A percentile compares a stretch with the other conserved stretches of the same genome.
These are phyloP conservation scores for Yarrowia sp. DNA, from an alignment of 805 yeast species.

Conservation along the genomic window DNA sequence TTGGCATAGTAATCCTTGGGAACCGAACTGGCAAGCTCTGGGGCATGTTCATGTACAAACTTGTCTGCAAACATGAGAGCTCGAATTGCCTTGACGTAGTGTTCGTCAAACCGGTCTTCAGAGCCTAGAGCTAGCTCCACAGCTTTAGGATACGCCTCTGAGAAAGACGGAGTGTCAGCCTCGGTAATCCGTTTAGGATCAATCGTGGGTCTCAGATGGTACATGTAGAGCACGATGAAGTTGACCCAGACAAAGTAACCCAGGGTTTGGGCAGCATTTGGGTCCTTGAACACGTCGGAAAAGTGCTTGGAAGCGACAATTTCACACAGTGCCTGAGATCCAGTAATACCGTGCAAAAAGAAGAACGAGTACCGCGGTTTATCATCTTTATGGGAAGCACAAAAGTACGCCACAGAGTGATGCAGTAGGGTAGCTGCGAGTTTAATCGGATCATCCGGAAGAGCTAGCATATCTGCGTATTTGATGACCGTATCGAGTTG, in stretches of 20 bases:
- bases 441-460: slow-evolving; percentile 42
- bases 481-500: slow-evolving; percentile 40
- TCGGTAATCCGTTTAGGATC: slow-evolving; percentile 38
- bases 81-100: slow-evolving; percentile 44
- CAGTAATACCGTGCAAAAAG: slow-evolving; percentile 47
- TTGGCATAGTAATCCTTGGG: slow-evolving; percentile 42
- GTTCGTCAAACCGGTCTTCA: slow-evolving; percentile 41
- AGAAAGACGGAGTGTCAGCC: slow-evolving; percentile 35
- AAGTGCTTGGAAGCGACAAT: slow-evolving; percentile 40
- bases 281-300: slow-evolving; percentile 40
- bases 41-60: slow-evolving; percentile 39
- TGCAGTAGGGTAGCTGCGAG: slow-evolving; percentile 42
- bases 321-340: slow-evolving; percentile 46
- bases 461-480: slow-evolving; percentile 42
- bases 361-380: slow-evolving; percentile 46
- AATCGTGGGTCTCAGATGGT: slow-evolving; percentile 42
- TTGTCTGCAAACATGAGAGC: slow-evolving; percentile 43
- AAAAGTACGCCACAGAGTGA: slow-evolving; percentile 43
- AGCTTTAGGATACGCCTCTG: slow-evolving; percentile 42
- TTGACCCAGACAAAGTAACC: slow-evolving; percentile 41
- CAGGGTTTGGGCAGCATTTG: slow-evolving; percentile 36
- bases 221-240: slow-evolving; percentile 41
- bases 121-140: slow-evolving; percentile 43
- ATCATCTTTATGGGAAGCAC: slow-evolving; percentile 43
- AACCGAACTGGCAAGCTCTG: slow-evolving; percentile 22